Base-by-base conservation (phyloP, 78 protist species). In the Cyanophora paradoxa region DNA sequence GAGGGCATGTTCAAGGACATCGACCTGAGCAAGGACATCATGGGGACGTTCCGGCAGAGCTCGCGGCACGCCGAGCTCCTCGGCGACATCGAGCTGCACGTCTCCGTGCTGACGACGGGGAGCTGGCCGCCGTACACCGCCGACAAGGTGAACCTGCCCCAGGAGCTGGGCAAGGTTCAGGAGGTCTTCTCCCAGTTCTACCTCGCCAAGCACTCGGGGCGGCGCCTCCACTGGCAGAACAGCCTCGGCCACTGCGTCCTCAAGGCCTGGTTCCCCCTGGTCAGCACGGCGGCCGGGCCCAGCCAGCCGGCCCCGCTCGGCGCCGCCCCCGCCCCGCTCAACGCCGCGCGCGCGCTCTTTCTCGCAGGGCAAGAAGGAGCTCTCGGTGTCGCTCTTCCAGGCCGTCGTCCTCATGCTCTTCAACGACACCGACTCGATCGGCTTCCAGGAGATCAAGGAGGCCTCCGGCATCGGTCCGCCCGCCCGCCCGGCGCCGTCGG, bases 1-100 rank as follows among this genome's bases (percentile, higher is more conserved):
- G 97, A 95, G 76, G 97, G 94, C 36, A 95, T 95, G 98, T 82
- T 95, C 73, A 86, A 90, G 72, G 98, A 94, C 78, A 59, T 92
- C 19, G 96, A 89, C 26, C 52, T 89, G 24, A 71, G 81, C 2
- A 33, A 42, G 0, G 94, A 88, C 20, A 24, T 87, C 48, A 84
- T 79, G 85, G 42, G 54, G 22, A 6, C 71, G 13, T 86, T 72
- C 70, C 65, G 48, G 26, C 37, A 24, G 28, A 11, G 2, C 33
- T 24, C 57, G 28, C 30, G 62, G 42, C 67, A 39, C 13, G 34
- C 61, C 24, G 72, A 19, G 48, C 46, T 31, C 66, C 2, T 14
- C 17, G 17, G 26, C 31, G 66, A 24, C 11, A 14, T 88, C 1
- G 92, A 87, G 42, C 41, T 93, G 74, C 39, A 69, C n/a, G 93